phyloP scores from a whole-genome alignment of 441 rosid genomes.

The Lepidium campestre region DNA sequence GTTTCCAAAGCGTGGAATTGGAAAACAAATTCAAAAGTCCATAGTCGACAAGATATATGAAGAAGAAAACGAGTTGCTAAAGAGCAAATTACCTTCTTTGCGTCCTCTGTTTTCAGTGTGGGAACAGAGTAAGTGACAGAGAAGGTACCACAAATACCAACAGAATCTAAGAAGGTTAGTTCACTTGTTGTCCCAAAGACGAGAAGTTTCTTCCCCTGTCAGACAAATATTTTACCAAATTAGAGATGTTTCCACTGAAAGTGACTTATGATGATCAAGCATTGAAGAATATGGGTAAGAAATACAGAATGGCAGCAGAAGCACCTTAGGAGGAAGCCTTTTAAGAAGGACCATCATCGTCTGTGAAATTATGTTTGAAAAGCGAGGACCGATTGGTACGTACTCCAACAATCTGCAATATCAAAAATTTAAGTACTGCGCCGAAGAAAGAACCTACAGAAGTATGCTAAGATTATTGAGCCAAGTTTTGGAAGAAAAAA shows the following conservation, averaged over 20 bases:
- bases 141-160: constrained; percentile 73
- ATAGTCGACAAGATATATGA: neutral
- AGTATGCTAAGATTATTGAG: neutral
- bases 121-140: constrained; percentile 74
- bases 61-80: neutral
- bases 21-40: neutral
- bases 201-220: constrained; percentile 83
- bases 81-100: constrained; percentile 60
- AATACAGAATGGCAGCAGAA: neutral
- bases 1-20: neutral
- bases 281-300: neutral
- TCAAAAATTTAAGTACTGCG: neutral
- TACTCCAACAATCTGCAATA: constrained; percentile 82
- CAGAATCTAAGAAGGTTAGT: constrained; percentile 69
- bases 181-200: constrained; percentile 98
- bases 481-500: neutral
- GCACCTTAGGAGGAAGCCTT: constrained; percentile 90
- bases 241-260: neutral
- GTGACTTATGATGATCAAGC: neutral
- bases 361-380: constrained; percentile 88
- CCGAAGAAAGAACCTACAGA: neutral
- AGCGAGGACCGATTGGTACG: constrained; percentile 90
- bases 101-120: constrained; percentile 60
- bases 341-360: constrained; percentile 87
- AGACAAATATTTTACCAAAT: neutral